These are phyloP conservation scores for Incumbomyces lentus DNA, from an alignment of 2,329 filamentous ascomycete species.

Conservation along the genomic window DNA sequence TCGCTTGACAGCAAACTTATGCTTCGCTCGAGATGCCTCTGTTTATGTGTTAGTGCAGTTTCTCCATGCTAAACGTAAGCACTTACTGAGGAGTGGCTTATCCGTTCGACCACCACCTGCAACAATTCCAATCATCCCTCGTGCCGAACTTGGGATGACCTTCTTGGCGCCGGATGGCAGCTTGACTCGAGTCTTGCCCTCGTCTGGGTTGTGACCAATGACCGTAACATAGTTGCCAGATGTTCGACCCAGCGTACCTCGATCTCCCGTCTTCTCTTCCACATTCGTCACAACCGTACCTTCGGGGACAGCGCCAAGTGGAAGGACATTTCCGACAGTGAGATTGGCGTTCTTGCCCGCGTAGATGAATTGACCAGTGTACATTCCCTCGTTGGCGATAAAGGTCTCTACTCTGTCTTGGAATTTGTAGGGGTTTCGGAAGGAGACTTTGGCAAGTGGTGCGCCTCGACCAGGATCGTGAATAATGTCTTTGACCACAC, in stretches of 20 bases:
- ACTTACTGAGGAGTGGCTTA: conserved; percentile 88
- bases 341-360: conserved; percentile 97
- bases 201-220: conserved; percentile 93
- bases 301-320: conserved; percentile 87
- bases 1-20: conserved; percentile 99
- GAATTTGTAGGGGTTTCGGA: conserved; percentile 98
- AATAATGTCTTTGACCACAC: conserved; percentile 97
- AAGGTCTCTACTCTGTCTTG: conserved; percentile 97
- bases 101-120: conserved; percentile 98
- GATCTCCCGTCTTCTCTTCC: conserved; percentile 97
- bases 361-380: conserved; percentile 99
- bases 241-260: conserved; percentile 89
- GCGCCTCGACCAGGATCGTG: conserved; percentile 98
- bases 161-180: conserved; percentile 99
- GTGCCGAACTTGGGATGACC: conserved; percentile 80
- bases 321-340: conserved; percentile 95
- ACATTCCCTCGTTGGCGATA: conserved; percentile 99
- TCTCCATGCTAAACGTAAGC: neutral
- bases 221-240: conserved; percentile 99
- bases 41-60: conserved; percentile 36
- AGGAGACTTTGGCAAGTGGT: conserved; percentile 89
- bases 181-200: conserved; percentile 99
- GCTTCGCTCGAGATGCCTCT: conserved; percentile 99
- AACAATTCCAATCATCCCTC: conserved; percentile 99
- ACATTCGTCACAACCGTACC: conserved; percentile 99